Percentiles rank a stretch among this genome's conserved stretches.
These are phyloP conservation scores for Cutaneotrichosporon sp. DNA, from an alignment of 1,284 basidiomycete genomes.

Conservation along the genomic window DNA sequence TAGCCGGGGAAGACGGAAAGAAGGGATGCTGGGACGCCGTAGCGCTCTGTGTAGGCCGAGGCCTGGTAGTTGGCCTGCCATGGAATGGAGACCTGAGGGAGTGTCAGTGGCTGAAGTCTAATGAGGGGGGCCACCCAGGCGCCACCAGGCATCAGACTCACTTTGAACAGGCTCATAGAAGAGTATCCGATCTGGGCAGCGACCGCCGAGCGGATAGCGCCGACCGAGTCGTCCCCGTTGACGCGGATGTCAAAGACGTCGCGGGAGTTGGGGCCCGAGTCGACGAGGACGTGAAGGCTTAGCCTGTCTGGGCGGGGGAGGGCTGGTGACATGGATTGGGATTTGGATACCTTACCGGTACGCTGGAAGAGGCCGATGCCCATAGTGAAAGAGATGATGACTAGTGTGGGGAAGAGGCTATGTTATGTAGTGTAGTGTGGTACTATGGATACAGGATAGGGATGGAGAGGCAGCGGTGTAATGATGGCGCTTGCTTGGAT, in stretches of 20 bases:
- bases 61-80: slow-evolving; percentile 43
- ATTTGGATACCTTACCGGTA: slow-evolving; percentile 13
- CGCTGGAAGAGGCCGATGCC: slow-evolving; percentile 22
- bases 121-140: neutral
- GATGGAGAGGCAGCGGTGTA: neutral
- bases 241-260: slow-evolving; percentile 39
- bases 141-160: slow-evolving; percentile 23
- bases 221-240: slow-evolving; percentile 32
- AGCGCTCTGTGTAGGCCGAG: slow-evolving; percentile 36
- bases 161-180: slow-evolving; percentile 46
- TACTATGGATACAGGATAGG: neutral
- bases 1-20: slow-evolving; percentile 45
- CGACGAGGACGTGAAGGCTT: slow-evolving; percentile 25
- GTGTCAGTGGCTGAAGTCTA: slow-evolving; percentile 11
- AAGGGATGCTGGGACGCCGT: slow-evolving; percentile 35
- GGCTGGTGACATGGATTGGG: slow-evolving; percentile 11
- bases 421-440: neutral
- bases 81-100: slow-evolving; percentile 44
- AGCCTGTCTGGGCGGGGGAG: slow-evolving; percentile 3
- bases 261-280: slow-evolving; percentile 22
- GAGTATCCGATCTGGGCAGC: slow-evolving; percentile 30
- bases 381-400: slow-evolving; percentile 10
- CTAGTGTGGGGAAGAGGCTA: neutral
- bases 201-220: slow-evolving; percentile 33
- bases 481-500: neutral